phyloP scores from a whole-genome alignment of 106 monocot species.

The Platanthera guangdongensis region DNA sequence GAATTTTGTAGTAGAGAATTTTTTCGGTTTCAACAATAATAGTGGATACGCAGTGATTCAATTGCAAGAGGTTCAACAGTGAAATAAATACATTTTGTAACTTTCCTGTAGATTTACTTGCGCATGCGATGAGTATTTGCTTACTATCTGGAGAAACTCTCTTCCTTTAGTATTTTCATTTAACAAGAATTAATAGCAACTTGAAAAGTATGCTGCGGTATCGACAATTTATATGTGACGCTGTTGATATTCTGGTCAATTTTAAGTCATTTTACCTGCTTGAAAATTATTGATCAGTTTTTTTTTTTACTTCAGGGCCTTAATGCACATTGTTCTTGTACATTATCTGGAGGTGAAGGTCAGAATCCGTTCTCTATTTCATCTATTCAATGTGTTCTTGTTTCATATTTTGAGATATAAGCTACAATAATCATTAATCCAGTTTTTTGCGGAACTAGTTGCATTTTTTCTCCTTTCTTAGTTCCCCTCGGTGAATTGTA shows the following conservation, averaged over 20 bases:
- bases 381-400: not conserved
- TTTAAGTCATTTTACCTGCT: not conserved
- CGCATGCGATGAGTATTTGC: not conserved
- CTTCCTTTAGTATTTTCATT: not conserved
- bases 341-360: constrained; percentile 84
- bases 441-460: not conserved
- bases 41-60: too few relatives aligned
- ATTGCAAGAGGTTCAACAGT: too few relatives aligned
- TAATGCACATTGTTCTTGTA: constrained; percentile 84
- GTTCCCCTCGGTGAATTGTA: not conserved
- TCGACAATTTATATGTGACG: not conserved
- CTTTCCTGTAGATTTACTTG: not conserved
- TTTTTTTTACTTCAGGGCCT: constrained; percentile 38
- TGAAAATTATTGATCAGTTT: constrained; percentile 1
- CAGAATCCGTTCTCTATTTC: constrained; percentile 1
- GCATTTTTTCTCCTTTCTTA: not conserved
- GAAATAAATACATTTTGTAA: too few relatives aligned
- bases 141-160: not conserved
- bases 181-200: not conserved
- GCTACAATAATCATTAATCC: not conserved
- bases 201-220: not conserved
- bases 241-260: not conserved
- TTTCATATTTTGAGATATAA: not conserved
- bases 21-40: too few relatives aligned
- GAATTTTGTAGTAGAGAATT: too few relatives aligned